These are phyloP conservation scores for Crotalaria pallida DNA, from an alignment of 306 rosid species.

Conservation along the genomic window DNA sequence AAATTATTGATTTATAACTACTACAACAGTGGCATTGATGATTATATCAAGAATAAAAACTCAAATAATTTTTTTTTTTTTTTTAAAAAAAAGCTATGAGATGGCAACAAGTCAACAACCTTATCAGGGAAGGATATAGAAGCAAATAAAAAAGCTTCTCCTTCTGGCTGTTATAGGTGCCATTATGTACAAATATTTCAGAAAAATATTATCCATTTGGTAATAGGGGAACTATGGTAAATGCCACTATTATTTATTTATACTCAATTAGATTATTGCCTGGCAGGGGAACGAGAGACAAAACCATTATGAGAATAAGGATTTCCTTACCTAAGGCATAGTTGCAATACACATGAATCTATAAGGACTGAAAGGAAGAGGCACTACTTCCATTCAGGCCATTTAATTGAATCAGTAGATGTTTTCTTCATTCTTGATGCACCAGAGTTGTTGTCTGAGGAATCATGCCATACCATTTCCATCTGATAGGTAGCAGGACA, in stretches of 20 bases:
- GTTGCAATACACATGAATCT: conserved; percentile 9
- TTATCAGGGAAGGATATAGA: conserved; percentile 7
- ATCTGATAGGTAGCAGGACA: conserved; percentile 46
- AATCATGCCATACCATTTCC: conserved; percentile 92
- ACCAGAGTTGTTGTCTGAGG: conserved; percentile 33
- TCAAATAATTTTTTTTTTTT: too few relatives aligned
- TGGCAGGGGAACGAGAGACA: background rate
- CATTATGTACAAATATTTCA: background rate
- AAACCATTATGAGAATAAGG: conserved; percentile 5
- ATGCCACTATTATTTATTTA: background rate
- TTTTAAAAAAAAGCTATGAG: background rate
- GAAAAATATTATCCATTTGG: background rate
- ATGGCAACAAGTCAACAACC: background rate
- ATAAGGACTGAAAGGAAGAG: conserved; percentile 12
- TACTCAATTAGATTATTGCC: conserved; percentile 7
- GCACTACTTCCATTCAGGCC: conserved; percentile 74
- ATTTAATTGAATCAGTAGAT: conserved; percentile 54
- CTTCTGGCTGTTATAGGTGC: background rate
- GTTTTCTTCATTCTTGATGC: conserved; percentile 54
- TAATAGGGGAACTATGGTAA: conserved; percentile 16
- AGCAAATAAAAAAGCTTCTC: background rate
- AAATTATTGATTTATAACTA: background rate
- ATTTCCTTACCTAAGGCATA: conserved; percentile 23
- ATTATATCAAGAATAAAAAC: background rate
- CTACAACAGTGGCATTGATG: background rate